These are phyloP conservation scores for Zarea fungicola DNA, from an alignment of 2,329 filamentous ascomycete species.

Conservation along the genomic window DNA sequence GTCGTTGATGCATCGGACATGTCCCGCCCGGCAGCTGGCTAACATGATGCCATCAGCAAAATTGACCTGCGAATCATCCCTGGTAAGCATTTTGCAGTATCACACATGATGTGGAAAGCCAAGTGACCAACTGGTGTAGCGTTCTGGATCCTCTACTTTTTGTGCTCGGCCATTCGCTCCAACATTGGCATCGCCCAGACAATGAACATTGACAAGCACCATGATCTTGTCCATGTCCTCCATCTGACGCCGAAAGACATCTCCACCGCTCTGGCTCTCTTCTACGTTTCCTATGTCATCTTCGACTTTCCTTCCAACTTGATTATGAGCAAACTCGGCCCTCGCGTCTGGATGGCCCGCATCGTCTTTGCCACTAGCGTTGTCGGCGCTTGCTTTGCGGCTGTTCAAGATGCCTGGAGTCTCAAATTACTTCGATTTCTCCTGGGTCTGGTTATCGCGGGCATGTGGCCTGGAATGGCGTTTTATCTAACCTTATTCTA, in stretches of 20 bases:
- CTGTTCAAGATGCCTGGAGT: conserved; percentile 77
- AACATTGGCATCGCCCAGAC: conserved; percentile 93
- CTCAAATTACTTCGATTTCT: conserved; percentile 83
- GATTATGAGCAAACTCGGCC: conserved; percentile 79
- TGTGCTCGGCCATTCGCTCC: conserved; percentile 85
- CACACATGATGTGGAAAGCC: neutral
- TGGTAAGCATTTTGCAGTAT: conserved; percentile 30
- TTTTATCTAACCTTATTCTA: conserved; percentile 92
- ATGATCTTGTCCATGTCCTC: conserved; percentile 71
- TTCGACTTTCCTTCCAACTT: conserved; percentile 88
- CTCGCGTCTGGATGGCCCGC: conserved; percentile 85
- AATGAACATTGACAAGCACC: conserved; percentile 68
- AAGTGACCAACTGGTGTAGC: conserved; percentile 37
- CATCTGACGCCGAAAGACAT: conserved; percentile 68
- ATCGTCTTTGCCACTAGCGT: conserved; percentile 85
- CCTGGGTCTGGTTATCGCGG: conserved; percentile 80
- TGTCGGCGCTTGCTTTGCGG: conserved; percentile 78
- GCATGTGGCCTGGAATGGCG: conserved; percentile 94
- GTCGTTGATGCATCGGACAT: neutral
- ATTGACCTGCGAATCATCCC: conserved; percentile 57
- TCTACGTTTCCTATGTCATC: conserved; percentile 88
- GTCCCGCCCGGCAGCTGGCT: too few species aligned
- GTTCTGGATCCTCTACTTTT: conserved; percentile 87
- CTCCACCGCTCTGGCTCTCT: conserved; percentile 78
- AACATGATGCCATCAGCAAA: conserved; percentile 31